Conservation (phyloP, 2,329 filamentous ascomycete genomes). For the Cadophora luteo-olivacea region DNA sequence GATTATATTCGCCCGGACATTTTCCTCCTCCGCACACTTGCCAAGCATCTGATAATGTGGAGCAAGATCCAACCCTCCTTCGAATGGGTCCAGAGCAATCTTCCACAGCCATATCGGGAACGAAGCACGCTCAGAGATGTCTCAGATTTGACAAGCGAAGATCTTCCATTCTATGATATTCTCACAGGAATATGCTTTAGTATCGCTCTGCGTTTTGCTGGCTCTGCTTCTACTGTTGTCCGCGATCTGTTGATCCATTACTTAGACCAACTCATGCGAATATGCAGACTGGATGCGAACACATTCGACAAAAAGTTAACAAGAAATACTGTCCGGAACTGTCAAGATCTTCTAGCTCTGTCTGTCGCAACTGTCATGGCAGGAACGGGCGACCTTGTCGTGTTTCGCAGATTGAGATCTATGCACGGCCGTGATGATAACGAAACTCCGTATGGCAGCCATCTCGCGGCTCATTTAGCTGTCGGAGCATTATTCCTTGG, state of each 20-base stretch:
- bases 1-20: slow-evolving; percentile 96
- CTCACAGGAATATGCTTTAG: slow-evolving; percentile 87
- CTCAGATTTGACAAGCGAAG: slow-evolving; percentile 73
- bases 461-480: slow-evolving; percentile 90
- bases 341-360: slow-evolving; percentile 85
- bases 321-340: slow-evolving; percentile 84
- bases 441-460: slow-evolving; percentile 90
- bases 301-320: slow-evolving; percentile 84
- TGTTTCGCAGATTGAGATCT: slow-evolving; percentile 84
- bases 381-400: slow-evolving; percentile 85
- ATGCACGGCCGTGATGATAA: slow-evolving; percentile 86
- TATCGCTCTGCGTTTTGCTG: slow-evolving; percentile 75
- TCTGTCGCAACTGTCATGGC: slow-evolving; percentile 92
- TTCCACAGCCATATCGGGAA: slow-evolving; percentile 73
- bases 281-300: slow-evolving; percentile 64
- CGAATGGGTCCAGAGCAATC: slow-evolving; percentile 76
- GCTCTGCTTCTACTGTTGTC: slow-evolving; percentile 72
- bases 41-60: slow-evolving; percentile 94
- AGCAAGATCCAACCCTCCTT: slow-evolving; percentile 75
- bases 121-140: slow-evolving; percentile 66
- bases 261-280: slow-evolving; percentile 83
- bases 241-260: slow-evolving; percentile 85
- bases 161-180: slow-evolving; percentile 93
- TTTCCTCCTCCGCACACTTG: slow-evolving; percentile 85
- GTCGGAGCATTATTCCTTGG: slow-evolving; percentile 91